phyloP scores from a whole-genome alignment of 1,284 basidiomycete species.

The Fomitopsis schrenkii region DNA sequence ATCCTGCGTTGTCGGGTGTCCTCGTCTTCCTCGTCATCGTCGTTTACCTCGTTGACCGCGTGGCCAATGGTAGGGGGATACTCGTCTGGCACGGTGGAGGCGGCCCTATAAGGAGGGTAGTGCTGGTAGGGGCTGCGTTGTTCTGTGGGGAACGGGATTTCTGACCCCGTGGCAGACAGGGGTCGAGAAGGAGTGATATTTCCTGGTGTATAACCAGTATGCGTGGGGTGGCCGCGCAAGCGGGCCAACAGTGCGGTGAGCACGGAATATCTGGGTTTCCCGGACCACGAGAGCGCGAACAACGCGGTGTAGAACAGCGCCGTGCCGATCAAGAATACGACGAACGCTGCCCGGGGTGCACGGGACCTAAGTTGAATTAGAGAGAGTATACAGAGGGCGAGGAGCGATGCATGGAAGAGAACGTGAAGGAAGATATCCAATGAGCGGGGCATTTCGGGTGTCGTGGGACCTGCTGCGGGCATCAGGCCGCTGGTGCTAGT shows the following conservation, averaged over 20 bases:
- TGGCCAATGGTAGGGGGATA: constrained; percentile 29
- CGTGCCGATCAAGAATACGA: constrained; percentile 60
- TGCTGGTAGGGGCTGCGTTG: constrained; percentile 54
- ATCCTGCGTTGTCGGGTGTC: constrained; percentile 66
- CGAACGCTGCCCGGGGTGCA: constrained; percentile 53
- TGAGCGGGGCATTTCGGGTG: constrained; percentile 35
- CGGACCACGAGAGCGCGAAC: constrained; percentile 50
- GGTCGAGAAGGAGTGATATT: constrained; percentile 30
- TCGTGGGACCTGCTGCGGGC: constrained; percentile 17
- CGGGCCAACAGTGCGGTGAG: constrained; percentile 47
- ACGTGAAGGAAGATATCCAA: constrained; percentile 43
- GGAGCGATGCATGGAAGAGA: constrained; percentile 52
- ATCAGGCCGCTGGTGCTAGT: constrained; percentile 39
- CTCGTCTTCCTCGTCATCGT: constrained; percentile 68
- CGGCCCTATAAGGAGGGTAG: constrained; percentile 52
- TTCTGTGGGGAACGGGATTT: constrained; percentile 44
- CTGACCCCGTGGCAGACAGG: constrained; percentile 36
- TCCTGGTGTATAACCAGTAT: constrained; percentile 16
- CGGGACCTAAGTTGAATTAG: constrained; percentile 56
- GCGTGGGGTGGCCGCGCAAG: constrained; percentile 33
- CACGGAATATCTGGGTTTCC: constrained; percentile 52
- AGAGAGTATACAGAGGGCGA: constrained; percentile 54
- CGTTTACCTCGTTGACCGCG: constrained; percentile 41
- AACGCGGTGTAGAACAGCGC: constrained; percentile 52
- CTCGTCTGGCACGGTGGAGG: constrained; percentile 36